Base-by-base conservation (phyloP, 2,329 filamentous ascomycete species). In the Zymoseptoria crescenta region DNA sequence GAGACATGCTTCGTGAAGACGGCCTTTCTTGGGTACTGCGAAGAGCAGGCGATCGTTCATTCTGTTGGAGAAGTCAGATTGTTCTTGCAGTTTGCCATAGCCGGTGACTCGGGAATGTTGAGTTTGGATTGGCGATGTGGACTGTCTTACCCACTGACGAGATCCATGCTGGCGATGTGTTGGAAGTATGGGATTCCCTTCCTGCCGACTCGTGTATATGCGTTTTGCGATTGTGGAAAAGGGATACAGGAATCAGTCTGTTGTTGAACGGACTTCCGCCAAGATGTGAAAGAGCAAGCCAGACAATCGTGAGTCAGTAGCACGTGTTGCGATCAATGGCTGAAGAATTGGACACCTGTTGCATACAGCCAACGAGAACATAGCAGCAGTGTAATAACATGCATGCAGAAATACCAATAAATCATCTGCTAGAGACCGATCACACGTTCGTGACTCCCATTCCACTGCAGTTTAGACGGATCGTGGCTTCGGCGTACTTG, bases 1-100 rank as follows among this genome's bases (percentile, higher is more conserved):
- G 55, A 99, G 84, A 57, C 89, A 86, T 59, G 90, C 85, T 76
- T 91, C 84, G 76, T 96, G 89, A 57, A 99, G 86, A 58, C 94
- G 89, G 64, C 94, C 94, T 87, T 99, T 99, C 80, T 99, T 99
- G 62, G 94, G 94, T n/a, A 99, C 90, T 62, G 94, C 94, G 73
- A 99, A 96, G 63, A 97, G 84, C 59, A 97, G 83, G 66, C 94
- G 88, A 72, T 93, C 92, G 81, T 94, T 91, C 73, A 96, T 83
- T 79, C 91, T 96, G 66, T 67, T 68, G 58, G 72, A 57, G 20
- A 68, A 59, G 72, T 75, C 70, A 74, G 73, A 4, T n/a, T n/a
- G n/a, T n/a, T n/a, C n/a, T n/a, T n/a, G n/a, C n/a, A n/a, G n/a
- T n/a, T n/a, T n/a, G n/a, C n/a, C n/a, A 29, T 29, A 8, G 28